Evolutionary conservation across 2,329 filamentous ascomycete species (phyloP).

Genomic region (Myriosclerotinia curreyana): DNA sequence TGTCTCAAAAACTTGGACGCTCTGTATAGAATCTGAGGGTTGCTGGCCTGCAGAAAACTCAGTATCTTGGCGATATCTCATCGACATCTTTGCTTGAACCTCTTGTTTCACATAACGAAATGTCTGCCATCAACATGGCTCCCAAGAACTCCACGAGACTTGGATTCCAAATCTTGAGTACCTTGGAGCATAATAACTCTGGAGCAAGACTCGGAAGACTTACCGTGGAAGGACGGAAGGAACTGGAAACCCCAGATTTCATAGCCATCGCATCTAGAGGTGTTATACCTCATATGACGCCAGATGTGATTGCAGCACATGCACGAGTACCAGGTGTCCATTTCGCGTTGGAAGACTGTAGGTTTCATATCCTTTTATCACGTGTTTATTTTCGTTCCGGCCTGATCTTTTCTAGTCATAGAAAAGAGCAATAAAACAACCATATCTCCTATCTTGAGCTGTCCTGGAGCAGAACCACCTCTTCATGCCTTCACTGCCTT

Average conservation of each 20-base stretch:
- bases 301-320: constrained; percentile 70
- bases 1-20: not conserved
- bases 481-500: constrained; percentile 76
- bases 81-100: not conserved
- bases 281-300: constrained; percentile 80
- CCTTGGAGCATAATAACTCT: constrained; percentile 24
- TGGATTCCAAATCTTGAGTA: constrained; percentile 31
- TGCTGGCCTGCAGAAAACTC: constrained; percentile 34
- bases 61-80: constrained; percentile 20
- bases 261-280: constrained; percentile 79
- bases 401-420: constrained; percentile 47
- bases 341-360: constrained; percentile 89
- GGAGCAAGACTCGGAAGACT: constrained; percentile 44
- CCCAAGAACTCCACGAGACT: constrained; percentile 24
- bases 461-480: constrained; percentile 42
- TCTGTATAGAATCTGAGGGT: constrained; percentile 30
- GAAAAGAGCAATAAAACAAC: constrained; percentile 47
- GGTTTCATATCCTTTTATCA: constrained; percentile 41
- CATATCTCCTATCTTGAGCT: constrained; percentile 49
- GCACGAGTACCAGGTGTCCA: constrained; percentile 69
- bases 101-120: constrained; percentile 15
- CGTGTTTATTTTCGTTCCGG: constrained; percentile 19
- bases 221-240: constrained; percentile 56
- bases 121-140: constrained; percentile 16
- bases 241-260: constrained; percentile 81